Percentiles rank a stretch among this genome's conserved stretches.
These are phyloP conservation scores for Fusarium pseudocircinatum DNA, from an alignment of 2,329 filamentous ascomycete genomes.

Conservation along the genomic window DNA sequence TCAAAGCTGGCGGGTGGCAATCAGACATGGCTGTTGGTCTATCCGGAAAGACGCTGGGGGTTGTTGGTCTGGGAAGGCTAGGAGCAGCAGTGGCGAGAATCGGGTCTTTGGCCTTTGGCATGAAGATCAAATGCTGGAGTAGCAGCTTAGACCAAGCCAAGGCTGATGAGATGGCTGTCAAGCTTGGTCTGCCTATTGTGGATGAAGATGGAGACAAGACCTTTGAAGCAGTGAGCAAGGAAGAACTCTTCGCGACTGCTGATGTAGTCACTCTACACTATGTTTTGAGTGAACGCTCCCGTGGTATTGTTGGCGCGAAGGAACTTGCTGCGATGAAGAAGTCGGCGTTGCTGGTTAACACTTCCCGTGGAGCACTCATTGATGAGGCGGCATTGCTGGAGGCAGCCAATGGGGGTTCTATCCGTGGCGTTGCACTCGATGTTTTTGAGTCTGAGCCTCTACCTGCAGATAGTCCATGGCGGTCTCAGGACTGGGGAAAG, in stretches of 20 bases:
- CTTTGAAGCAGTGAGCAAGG: background rate
- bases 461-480: background rate
- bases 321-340: background rate
- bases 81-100: slow-evolving; percentile 1
- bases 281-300: background rate
- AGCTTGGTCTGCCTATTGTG: background rate
- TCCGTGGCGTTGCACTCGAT: background rate
- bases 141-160: slow-evolving; percentile 41
- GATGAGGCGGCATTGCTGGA: background rate
- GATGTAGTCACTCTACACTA: slow-evolving; percentile 8
- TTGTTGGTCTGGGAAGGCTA: background rate
- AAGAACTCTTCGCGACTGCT: background rate
- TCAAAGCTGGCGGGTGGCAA: background rate
- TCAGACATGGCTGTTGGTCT: background rate
- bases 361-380: background rate
- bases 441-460: background rate
- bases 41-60: background rate
- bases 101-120: background rate
- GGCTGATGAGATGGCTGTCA: slow-evolving; percentile 52
- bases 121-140: slow-evolving; percentile 2
- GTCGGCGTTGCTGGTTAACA: background rate
- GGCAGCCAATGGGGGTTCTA: rapidly evolving
- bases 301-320: background rate
- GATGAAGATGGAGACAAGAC: background rate
- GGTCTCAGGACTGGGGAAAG: background rate